Evolutionary conservation across 441 rosid species (phyloP), one percentile per base, ranked within the genome.

Genomic region (Metrosideros polymorpha): DNA sequence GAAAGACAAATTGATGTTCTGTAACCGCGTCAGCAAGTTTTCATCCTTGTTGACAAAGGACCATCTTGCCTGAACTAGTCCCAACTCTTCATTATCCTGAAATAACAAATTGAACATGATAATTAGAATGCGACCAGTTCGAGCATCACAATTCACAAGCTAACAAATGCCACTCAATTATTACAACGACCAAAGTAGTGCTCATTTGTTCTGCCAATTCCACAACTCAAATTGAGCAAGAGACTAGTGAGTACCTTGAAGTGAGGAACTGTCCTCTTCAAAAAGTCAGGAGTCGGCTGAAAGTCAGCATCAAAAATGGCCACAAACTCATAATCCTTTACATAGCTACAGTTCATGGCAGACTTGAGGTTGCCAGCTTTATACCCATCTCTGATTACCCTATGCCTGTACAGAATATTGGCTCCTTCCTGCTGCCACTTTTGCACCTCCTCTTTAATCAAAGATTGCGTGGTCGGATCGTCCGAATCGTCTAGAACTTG

Each of bases 301-400:
- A 97, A 97, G 91, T 97, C 99, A 1, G 99, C 98, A 86, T 97
- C 99, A 30, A 96, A 97, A 84, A 97, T 97, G 86, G 99, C 96
- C 6, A 97, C 98, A 55, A 97, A 97, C 87, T 97, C 98, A 66
- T 93, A 95, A 89, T 96, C 98, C 90, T 95, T 93, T 59, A 95
- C 98, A 77, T 94, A 97, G 88, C 94, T 93, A 79, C 98, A 96
- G 84, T 91, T 93, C 99, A 97, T 97, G 12, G 98, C 99, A 63
- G 99, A 95, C 93, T 96, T 97, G 59, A 97, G 96, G 88, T 96
- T 97, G 18, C 99, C 99, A 56, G 99, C 99, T 89, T 97, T 97
- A 88, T 97, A 97, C 18, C 99, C 99, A 87, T 94, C 95, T 90
- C 99, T 91, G 32, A 94, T 90, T 17, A 94, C 94, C 17, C 99